These are phyloP conservation scores for Combretum micranthum DNA, from an alignment of 345 rosid species.

Conservation along the genomic window DNA sequence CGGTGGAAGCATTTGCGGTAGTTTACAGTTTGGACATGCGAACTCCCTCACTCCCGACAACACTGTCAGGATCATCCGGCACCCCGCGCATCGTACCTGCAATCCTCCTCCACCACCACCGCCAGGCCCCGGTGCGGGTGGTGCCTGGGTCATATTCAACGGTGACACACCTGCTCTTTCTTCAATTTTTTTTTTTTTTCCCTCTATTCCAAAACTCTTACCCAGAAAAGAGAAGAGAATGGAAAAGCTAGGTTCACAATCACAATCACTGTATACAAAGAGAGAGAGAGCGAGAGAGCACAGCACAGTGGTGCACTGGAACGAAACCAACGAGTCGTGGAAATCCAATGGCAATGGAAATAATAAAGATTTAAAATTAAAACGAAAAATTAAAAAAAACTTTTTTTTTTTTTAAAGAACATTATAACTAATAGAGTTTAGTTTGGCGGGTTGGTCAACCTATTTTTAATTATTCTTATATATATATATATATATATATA, in stretches of 20 bases:
- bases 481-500: too few species aligned
- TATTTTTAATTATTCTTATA: too few species aligned
- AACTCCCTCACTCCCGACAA: slow-evolving; percentile 65
- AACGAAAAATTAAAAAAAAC: too few species aligned
- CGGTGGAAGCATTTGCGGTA: slow-evolving; percentile 96
- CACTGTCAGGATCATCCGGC: slow-evolving; percentile 72
- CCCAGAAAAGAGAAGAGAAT: too few species aligned
- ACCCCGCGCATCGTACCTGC: slow-evolving; percentile 94
- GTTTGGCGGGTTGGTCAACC: too few species aligned
- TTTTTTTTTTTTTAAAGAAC: background rate
- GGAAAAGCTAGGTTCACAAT: too few species aligned
- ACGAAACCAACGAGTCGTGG: too few species aligned
- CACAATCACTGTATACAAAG: too few species aligned
- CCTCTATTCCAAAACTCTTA: too few species aligned
- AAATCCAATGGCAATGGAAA: background rate
- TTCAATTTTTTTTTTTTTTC: background rate
- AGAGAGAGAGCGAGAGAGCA: too few species aligned
- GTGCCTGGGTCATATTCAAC: slow-evolving; percentile 55
- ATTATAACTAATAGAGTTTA: too few species aligned
- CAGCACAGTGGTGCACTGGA: too few species aligned
- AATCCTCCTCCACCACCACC: slow-evolving; percentile 33
- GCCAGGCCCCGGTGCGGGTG: slow-evolving; percentile 59
- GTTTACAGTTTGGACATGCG: slow-evolving; percentile 75
- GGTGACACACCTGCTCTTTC: background rate
- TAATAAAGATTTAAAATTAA: background rate